These are phyloP conservation scores for Aureobasidium leucospermi DNA, from an alignment of 2,329 filamentous ascomycete genomes.

Conservation along the genomic window DNA sequence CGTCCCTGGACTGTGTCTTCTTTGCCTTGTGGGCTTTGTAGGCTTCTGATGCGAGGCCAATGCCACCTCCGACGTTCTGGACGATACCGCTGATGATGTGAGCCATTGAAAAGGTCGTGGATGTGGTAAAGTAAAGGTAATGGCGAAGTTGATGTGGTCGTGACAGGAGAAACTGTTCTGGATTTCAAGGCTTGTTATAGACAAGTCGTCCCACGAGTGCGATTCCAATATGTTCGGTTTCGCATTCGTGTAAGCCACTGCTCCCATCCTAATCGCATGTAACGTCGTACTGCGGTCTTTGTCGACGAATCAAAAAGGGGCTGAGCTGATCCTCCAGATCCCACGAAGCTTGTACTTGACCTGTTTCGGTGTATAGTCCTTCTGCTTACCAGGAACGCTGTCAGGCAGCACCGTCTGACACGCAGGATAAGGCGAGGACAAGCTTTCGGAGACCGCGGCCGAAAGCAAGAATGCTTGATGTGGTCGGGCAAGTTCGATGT, in stretches of 20 bases:
- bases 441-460: no score
- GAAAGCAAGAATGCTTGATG: background rate
- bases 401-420: no score
- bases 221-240: no score
- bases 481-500: background rate
- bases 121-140: background rate
- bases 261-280: no score
- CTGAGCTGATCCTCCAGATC: background rate
- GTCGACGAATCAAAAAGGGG: background rate
- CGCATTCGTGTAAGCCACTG: no score
- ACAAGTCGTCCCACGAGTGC: no score
- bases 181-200: no score
- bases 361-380: background rate
- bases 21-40: conserved; percentile 23
- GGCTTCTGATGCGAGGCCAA: conserved; percentile 25
- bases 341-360: background rate
- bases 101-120: background rate
- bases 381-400: background rate
- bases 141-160: background rate
- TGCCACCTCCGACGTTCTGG: conserved; percentile 19
- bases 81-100: conserved; percentile 11
- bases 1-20: conserved; percentile 8
- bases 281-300: no score
- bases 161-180: background rate
- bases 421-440: no score